Percentiles rank a stretch among this genome's conserved stretches.
These are phyloP conservation scores for Wickerhamiella allomyrinae DNA, from an alignment of 805 yeast species.

Conservation along the genomic window DNA sequence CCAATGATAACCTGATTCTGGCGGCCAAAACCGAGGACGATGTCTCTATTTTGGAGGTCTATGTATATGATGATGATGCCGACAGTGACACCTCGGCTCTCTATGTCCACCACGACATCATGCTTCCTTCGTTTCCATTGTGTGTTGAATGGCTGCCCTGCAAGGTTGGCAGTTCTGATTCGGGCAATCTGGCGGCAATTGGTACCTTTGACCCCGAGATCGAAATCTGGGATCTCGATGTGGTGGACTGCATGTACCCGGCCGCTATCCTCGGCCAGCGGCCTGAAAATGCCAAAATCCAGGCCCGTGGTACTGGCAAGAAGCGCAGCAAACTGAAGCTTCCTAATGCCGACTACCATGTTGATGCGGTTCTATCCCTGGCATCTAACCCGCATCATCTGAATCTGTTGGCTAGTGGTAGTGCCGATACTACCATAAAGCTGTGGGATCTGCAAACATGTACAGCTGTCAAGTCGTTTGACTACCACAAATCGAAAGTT, in stretches of 20 bases:
- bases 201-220: slow-evolving; percentile 97
- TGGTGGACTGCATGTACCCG: slow-evolving; percentile 86
- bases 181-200: slow-evolving; percentile 87
- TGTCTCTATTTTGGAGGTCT: slow-evolving; percentile 78
- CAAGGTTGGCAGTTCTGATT: slow-evolving; percentile 39
- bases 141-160: slow-evolving; percentile 87
- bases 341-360: slow-evolving; percentile 60
- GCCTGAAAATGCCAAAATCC: slow-evolving; percentile 27
- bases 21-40: slow-evolving; percentile 96
- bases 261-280: slow-evolving; percentile 82
- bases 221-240: slow-evolving; percentile 92
- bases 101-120: slow-evolving; percentile 90
- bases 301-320: slow-evolving; percentile 20
- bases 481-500: slow-evolving; percentile 69
- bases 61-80: slow-evolving; percentile 86
- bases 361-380: slow-evolving; percentile 83
- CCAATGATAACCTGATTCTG: slow-evolving; percentile 77
- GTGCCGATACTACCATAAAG: slow-evolving; percentile 90
- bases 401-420: slow-evolving; percentile 79
- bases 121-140: slow-evolving; percentile 94
- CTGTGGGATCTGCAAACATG: slow-evolving; percentile 81
- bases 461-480: slow-evolving; percentile 63
- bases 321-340: slow-evolving; percentile 40
- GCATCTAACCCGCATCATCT: slow-evolving; percentile 71
- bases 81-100: slow-evolving; percentile 48